Evolutionary conservation across 163 green algal species (phyloP), one percentile per base, ranked within the genome.

Genomic region (Chlamydomonas reinhardtii): DNA sequence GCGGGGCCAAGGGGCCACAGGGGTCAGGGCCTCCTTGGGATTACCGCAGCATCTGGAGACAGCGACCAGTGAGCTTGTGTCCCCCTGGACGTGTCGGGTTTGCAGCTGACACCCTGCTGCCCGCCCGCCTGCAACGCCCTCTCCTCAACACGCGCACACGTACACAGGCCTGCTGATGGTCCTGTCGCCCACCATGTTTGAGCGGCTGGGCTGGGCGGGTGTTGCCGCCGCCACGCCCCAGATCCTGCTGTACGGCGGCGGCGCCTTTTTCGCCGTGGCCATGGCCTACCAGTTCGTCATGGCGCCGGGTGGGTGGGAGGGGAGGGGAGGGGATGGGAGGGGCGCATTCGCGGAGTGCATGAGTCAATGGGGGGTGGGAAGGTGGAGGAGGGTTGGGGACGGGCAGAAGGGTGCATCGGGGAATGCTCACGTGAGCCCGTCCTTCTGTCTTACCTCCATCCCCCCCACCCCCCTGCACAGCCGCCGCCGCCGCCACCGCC

Each of bases 261-360:
- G 79, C 4, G 79, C 91, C 37, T 99, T 99, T 89, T 99, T 99
- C 81, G 79, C 88, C 0, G 90, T 92, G 20, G 96, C 93, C 90
- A 93, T 96, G 65, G 79, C 85, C 17, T 98, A 94, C 90, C 89
- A 95, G 73, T 84, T 89, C 34, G 19, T 89, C 1, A 72, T 84
- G 35, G 72, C 70, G 34, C 70, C 71, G 19, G 29, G 81, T 87
- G 71, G 74, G 81, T 61, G 65, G 69, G 35, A 31, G 69, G 69
- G 39, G 34, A 61, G 24, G 22, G 17, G 22, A 16, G 22, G 59
- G 59, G 59, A n/a, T 19, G 22, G 20, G 59, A 22, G 5, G 17
- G 59, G 59, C 56, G n/a, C n/a, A n/a, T 64, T 24, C 11, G 8
- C 6, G 56, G 56, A 64, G 6, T 3, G 56, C 2, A 64, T 6